Base-by-base conservation (phyloP, 768 basidiomycete species). In the Filobasidium floriforme region DNA sequence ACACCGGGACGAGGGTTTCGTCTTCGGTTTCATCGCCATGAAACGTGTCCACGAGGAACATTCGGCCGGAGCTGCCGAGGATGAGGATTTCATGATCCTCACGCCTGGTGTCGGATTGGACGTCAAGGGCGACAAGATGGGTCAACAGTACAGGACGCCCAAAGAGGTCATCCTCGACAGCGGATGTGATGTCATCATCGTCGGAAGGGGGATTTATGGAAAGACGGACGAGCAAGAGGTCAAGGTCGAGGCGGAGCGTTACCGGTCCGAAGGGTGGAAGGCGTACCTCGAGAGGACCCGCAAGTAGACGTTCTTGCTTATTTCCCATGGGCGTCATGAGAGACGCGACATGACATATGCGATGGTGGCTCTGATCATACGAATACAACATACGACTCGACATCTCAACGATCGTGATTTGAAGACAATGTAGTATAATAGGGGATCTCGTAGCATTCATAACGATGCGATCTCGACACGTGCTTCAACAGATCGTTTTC, bases 131-230 rank as follows among this genome's bases (percentile, higher is more conserved):
- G 96, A 97, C 77, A 80, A 81, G 11, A 88, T 92, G 87, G 96
- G 93, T 19, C 94, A 98, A 79, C 92, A 96, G 77, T 98, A 98
- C 78, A 82, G 90, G 64, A 92, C 92, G 3, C 96, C 96, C 1
- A 80, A 83, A 40, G 83, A 93, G 76, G 93, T 93, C 28, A 81
- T 99, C 32, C 75, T 84, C 19, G 85, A 88, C 54, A 84, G 84
- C 54, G 93, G 92, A 32, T 90, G 90, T 76, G 96, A 99, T 80
- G 84, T 98, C 24, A 98, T 98, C 75, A 98, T 99, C 66, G 96
- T 99, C 55, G 96, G 96, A 32, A 82, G 96, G 67, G 96, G 96
- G 0, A 87, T 99, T 44, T 93, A 96, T 77, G 91, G 89, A 22
- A 81, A 83, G 54, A 65, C 59, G 7, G 44, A 51, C 15, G 75